Evolutionary conservation across 1,139 yeast species (phyloP), one percentile per base, ranked within the genome.

Genomic region (Yamadazyma songkhlaensis): DNA sequence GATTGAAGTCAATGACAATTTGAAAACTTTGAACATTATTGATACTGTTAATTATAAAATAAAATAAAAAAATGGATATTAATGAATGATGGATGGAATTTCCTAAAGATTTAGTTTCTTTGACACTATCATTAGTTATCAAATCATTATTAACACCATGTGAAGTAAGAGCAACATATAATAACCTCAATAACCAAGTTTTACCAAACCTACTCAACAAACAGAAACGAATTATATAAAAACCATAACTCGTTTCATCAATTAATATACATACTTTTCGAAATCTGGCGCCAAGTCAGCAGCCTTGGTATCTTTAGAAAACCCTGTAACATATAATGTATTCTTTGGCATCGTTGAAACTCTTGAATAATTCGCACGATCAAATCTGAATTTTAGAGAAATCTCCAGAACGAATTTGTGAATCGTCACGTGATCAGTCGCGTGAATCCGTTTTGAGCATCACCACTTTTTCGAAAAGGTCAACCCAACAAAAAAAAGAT

Each of bases 241-340:
- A n/a, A 6, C 13, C 12, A 12, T 28, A 20, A 12, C 13, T 17
- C 14, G n/a, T 11, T 10, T 27, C 21, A n/a, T 15, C 5, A 11
- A 3, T 23, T 35, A 39, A 29, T 23, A 55, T 57, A 74, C 82
- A 58, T 73, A 81, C 84, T 72, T 70, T 61, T 82, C 88, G 54
- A 83, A 81, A 37, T 77, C 81, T 25, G 80, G 77, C 9, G 87
- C 88, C 48, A 83, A 67, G 44, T 78, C 84, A 35, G 77, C 77
- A 23, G 88, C 88, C 54, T 75, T 71, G 39, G 80, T 65, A 30
- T 75, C 85, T 44, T 68, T 72, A 32, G 69, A 57, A 55, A 82
- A 81, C 22, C 88, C 85, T 6, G 83, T 75, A 31, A 79, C 83
- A 53, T 79, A 79, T 40, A 79, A 64, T 20, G 84, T 78, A 50